phyloP scores from a whole-genome alignment of 1,284 basidiomycete genomes.

The Cryptococcus floricola region DNA sequence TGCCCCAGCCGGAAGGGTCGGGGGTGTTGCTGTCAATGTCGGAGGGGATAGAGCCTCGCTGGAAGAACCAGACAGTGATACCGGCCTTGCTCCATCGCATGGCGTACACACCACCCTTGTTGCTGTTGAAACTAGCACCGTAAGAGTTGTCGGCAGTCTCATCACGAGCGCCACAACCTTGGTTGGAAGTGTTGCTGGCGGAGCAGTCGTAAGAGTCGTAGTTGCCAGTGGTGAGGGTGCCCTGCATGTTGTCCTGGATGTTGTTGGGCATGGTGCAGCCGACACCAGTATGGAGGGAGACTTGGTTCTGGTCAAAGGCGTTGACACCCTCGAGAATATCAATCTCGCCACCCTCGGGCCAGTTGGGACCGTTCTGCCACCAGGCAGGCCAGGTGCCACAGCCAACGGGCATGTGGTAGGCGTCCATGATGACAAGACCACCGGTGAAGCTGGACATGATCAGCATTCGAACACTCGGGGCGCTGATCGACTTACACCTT shows the following conservation, averaged over 20 bases:
- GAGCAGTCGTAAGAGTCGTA: constrained; percentile 46
- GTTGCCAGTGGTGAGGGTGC: constrained; percentile 54
- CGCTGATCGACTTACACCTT: constrained; percentile 16
- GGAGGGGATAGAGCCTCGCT: constrained; percentile 63
- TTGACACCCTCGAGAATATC: constrained; percentile 56
- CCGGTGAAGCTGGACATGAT: constrained; percentile 54
- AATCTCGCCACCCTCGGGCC: constrained; percentile 56
- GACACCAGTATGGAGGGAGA: constrained; percentile 48
- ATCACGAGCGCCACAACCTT: constrained; percentile 49
- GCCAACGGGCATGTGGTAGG: constrained; percentile 84
- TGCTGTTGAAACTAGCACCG: constrained; percentile 48
- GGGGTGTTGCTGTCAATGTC: constrained; percentile 68
- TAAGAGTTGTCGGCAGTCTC: constrained; percentile 33
- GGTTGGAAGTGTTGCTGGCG: constrained; percentile 45
- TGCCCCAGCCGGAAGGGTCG: constrained; percentile 67
- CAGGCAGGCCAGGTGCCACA: constrained; percentile 68
- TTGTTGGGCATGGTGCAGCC: constrained; percentile 54
- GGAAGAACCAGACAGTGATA: constrained; percentile 76
- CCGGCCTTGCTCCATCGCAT: constrained; percentile 69
- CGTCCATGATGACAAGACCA: constrained; percentile 73
- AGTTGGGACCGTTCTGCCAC: constrained; percentile 52
- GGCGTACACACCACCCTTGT: constrained; percentile 51
- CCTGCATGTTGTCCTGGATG: constrained; percentile 51
- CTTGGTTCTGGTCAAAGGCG: constrained; percentile 48
- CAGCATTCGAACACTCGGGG: constrained; percentile 2